These are phyloP conservation scores for Xylaria cubensis DNA, from an alignment of 495 filamentous ascomycete genomes.

Conservation along the genomic window DNA sequence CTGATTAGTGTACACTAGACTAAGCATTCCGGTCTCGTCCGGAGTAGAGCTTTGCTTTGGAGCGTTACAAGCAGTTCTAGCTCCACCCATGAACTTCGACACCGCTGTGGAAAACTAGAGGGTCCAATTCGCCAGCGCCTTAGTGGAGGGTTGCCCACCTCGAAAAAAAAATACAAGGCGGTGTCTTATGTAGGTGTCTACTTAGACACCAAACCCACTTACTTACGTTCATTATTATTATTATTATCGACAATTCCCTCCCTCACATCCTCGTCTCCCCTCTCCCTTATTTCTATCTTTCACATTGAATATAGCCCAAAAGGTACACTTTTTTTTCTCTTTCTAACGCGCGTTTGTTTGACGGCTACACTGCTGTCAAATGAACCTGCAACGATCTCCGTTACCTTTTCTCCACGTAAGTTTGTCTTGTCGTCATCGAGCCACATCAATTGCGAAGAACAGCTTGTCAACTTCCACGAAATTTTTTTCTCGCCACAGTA, in stretches of 20 bases:
- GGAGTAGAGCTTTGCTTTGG: neutral
- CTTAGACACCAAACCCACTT: neutral
- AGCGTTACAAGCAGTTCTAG: neutral
- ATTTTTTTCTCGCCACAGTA: neutral
- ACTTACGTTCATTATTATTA: constrained; percentile 10
- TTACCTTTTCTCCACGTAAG: constrained; percentile 55
- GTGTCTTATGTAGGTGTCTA: neutral
- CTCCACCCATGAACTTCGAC: constrained; percentile 17
- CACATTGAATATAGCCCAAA: constrained; percentile 13
- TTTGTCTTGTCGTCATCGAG: constrained; percentile 29
- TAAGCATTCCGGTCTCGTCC: constrained; percentile 19
- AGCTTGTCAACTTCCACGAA: constrained; percentile 9
- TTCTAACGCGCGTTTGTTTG: constrained; percentile 66
- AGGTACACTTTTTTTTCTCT: constrained; percentile 1
- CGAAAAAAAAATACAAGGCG: neutral
- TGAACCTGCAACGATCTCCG: constrained; percentile 68
- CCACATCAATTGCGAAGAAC: neutral
- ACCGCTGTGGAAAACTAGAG: neutral
- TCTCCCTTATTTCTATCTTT: neutral
- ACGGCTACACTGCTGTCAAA: constrained; percentile 68
- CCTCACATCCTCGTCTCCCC: neutral
- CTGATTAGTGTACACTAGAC: constrained; percentile 8
- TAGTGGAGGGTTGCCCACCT: neutral
- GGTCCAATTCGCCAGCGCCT: neutral
- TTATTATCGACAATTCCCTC: constrained; percentile 21